Conservation (phyloP, 2,329 filamentous ascomycete genomes). For the Setomelanomma holmii region DNA sequence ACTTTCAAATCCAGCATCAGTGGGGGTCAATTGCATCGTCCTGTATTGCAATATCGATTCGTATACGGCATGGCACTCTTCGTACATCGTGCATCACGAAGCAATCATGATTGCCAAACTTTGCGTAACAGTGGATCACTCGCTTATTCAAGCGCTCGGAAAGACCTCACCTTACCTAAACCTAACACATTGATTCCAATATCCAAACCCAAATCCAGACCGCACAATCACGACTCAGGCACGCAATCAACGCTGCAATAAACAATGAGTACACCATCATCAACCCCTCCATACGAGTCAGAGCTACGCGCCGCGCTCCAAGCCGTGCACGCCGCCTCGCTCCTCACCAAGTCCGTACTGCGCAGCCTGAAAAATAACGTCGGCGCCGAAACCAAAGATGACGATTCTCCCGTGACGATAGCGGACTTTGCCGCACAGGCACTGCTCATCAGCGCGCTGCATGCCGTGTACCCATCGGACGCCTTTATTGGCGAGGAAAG, state of each 20-base stretch:
- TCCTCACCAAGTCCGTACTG: constrained; percentile 64
- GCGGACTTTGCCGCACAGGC: constrained; percentile 71
- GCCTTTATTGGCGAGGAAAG: constrained; percentile 69
- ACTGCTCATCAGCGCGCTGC: constrained; percentile 65
- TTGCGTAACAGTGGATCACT: constrained; percentile 6
- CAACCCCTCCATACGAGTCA: constrained; percentile 25
- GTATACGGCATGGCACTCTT: not conserved
- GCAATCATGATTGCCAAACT: constrained; percentile 3
- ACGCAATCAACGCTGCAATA: constrained; percentile 1
- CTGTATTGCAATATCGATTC: too few species aligned
- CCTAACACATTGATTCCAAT: constrained; percentile 16
- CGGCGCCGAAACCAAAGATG: constrained; percentile 62
- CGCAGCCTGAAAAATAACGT: constrained; percentile 55
- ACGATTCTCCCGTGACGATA: constrained; percentile 67
- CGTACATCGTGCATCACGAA: not conserved
- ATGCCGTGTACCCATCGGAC: constrained; percentile 61
- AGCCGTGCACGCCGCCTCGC: constrained; percentile 63
- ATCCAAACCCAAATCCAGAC: constrained; percentile 11
- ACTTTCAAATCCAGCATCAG: too few species aligned
- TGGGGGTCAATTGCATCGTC: too few species aligned
- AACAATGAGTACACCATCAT: constrained; percentile 7
- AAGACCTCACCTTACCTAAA: constrained; percentile 18
- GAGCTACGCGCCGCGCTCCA: constrained; percentile 43
- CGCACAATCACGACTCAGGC: constrained; percentile 2
- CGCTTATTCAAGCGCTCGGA: constrained; percentile 22